phyloP scores from a whole-genome alignment of 768 basidiomycete species.

The Ramaria rubella region DNA sequence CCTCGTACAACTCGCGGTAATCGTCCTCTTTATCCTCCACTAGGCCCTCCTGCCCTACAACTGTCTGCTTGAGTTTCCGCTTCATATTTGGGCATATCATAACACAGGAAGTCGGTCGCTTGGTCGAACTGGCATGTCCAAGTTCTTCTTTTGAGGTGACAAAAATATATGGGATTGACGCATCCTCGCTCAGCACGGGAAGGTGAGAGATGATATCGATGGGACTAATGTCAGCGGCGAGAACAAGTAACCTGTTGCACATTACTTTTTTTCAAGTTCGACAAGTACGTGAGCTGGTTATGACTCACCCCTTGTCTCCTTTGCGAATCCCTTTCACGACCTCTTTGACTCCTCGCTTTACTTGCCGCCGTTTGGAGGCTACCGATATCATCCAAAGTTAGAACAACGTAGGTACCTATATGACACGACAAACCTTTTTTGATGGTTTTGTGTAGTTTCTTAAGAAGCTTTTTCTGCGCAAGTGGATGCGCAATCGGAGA shows the following conservation, averaged over 20 bases:
- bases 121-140: slow-evolving; percentile 91
- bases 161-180: slow-evolving; percentile 84
- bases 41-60: slow-evolving; percentile 44
- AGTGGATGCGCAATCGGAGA: slow-evolving; percentile 93
- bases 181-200: slow-evolving; percentile 91
- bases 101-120: slow-evolving; percentile 96
- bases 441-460: slow-evolving; percentile 91
- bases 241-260: slow-evolving; percentile 65
- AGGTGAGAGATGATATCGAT: slow-evolving; percentile 98
- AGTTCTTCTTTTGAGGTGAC: slow-evolving; percentile 92
- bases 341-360: slow-evolving; percentile 97
- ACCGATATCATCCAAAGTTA: slow-evolving; percentile 14
- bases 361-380: slow-evolving; percentile 93
- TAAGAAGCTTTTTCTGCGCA: slow-evolving; percentile 87
- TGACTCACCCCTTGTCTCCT: slow-evolving; percentile 86
- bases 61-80: slow-evolving; percentile 53
- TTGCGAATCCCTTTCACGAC: slow-evolving; percentile 97
- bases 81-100: slow-evolving; percentile 85
- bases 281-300: not conserved
- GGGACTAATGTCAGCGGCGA: slow-evolving; percentile 96
- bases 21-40: slow-evolving; percentile 70
- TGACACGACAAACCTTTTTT: slow-evolving; percentile 58
- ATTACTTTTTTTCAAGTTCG: no score
- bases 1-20: slow-evolving; percentile 80
- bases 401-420: not conserved